Evolutionary conservation across 2,329 filamentous ascomycete species (phyloP).

Genomic region (Colletotrichum brevisporum): DNA sequence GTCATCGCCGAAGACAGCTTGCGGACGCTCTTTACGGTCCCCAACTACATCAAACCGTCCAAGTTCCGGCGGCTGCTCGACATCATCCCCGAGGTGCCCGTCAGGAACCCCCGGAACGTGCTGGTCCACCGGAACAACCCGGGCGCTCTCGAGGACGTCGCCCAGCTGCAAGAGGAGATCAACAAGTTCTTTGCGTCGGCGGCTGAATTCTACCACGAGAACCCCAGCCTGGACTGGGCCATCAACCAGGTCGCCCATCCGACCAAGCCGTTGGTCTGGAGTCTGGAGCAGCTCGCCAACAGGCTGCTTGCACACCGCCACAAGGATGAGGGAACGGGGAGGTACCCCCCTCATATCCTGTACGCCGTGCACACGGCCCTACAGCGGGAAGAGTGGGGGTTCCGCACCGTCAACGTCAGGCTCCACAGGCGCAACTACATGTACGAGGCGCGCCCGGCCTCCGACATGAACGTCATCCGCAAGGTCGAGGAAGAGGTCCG

Average conservation of each 20-base stretch:
- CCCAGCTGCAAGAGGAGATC: slow-evolving; percentile 63
- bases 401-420: slow-evolving; percentile 64
- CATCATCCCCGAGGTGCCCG: slow-evolving; percentile 40
- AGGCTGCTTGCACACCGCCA: slow-evolving; percentile 55
- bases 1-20: slow-evolving; percentile 60
- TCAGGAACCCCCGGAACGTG: slow-evolving; percentile 35
- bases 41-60: slow-evolving; percentile 57
- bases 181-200: slow-evolving; percentile 58
- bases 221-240: slow-evolving; percentile 63
- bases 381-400: slow-evolving; percentile 71
- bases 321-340: slow-evolving; percentile 51
- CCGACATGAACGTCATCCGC: slow-evolving; percentile 66
- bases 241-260: slow-evolving; percentile 56
- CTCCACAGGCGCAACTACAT: slow-evolving; percentile 48
- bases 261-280: slow-evolving; percentile 59
- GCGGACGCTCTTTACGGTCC: slow-evolving; percentile 64
- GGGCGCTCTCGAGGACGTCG: slow-evolving; percentile 34
- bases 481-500: slow-evolving; percentile 67
- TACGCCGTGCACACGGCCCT: slow-evolving; percentile 81
- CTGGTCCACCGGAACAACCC: slow-evolving; percentile 30
- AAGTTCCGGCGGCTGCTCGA: slow-evolving; percentile 56
- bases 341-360: slow-evolving; percentile 64
- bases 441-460: slow-evolving; percentile 54
- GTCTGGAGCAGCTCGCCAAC: slow-evolving; percentile 65
- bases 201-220: slow-evolving; percentile 61